Base-by-base conservation (phyloP, 176 grass and related monocot genomes). In the Raddia guianensis region DNA sequence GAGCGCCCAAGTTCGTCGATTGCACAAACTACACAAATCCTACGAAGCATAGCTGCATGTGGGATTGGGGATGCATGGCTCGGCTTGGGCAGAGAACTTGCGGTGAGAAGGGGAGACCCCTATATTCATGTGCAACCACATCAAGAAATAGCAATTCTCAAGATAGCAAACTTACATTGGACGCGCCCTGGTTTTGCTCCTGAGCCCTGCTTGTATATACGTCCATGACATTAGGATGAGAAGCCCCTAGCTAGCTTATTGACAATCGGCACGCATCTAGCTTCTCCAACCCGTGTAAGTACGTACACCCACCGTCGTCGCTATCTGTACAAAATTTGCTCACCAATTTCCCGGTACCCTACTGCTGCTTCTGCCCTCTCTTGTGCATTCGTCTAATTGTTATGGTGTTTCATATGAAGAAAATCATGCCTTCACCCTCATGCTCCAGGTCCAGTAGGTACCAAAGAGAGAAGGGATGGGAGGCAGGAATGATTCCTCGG, bases 401-500 rank as follows among this genome's bases (percentile, higher is more conserved):
- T 4, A 44, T 9, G 63, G 16, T 4, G 27, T 5, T 40, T 18
- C 33, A 9, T 47, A 74, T 20, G 12, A 15, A 0, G 0, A 63
- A 63, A 60, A 15, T 66, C 47, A 0, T 70, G 14, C 2, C 48
- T 16, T 11, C 48, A 56, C n/a, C 45, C 16, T 40, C 1, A 0
- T 58, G 32, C 66, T 71, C 13, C 27, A 12, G 1, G 15, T 47
- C 6, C 33, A 59, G 46, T 2, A 50, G 21, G 57, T 64, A 8
- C 43, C 7, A 34, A 12, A 62, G 4, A 2, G 48, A 19, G 11
- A 15, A 34, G 9, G 2, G 9, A 98, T 94, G 95, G 92, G 86
- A 45, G 88, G 83, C 7, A 90, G 86, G 43, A 98, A 92, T 74
- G 69, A 78, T 67, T 50, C 56, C 58, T 87, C 72, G 0, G 61